Percentiles rank a stretch among this genome's conserved stretches.
Conservation (phyloP, 164 flowering plant species). For the Malania oleifera region DNA sequence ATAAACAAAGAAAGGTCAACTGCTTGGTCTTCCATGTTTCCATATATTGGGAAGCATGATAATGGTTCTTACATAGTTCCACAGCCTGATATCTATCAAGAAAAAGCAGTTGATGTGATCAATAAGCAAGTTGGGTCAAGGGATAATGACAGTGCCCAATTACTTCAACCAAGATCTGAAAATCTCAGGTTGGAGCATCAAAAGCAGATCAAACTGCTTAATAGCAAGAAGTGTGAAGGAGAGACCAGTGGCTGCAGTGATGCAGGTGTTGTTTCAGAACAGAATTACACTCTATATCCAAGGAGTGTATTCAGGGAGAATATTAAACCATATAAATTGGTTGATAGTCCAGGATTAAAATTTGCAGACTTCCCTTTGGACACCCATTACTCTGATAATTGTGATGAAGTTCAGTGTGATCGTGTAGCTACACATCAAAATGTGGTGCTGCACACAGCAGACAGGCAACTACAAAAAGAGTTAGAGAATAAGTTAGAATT, state of each 20-base stretch:
- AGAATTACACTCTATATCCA: conserved; percentile 8
- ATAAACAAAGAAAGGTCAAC: conserved; percentile 18
- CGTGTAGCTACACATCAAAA: conserved; percentile 11
- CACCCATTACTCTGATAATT: conserved; percentile 13
- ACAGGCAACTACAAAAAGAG: conserved; percentile 20
- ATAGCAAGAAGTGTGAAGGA: conserved; percentile 13
- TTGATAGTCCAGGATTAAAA: conserved; percentile 18
- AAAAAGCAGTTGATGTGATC: conserved; percentile 17
- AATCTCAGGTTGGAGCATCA: conserved; percentile 15
- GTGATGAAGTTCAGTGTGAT: conserved; percentile 18
- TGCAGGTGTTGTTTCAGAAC: conserved; percentile 13
- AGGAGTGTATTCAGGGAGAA: conserved; percentile 14
- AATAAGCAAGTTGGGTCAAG: conserved; percentile 18
- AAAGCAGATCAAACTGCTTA: conserved; percentile 19
- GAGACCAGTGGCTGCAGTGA: conserved; percentile 19
- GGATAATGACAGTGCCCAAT: conserved; percentile 19
- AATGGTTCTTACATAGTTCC: conserved; percentile 12
- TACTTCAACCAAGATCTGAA: conserved; percentile 21
- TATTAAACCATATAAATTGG: conserved; percentile 16
- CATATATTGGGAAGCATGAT: conserved; percentile 13
- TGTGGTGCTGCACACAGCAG: conserved; percentile 14
- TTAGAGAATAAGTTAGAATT: conserved; percentile 18
- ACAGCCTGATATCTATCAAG: conserved; percentile 18
- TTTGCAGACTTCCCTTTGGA: conserved; percentile 16
- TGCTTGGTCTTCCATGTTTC: conserved; percentile 15